A percentile compares a stretch with the other conserved stretches of the same genome.
Conservation (phyloP, 139 green algal species). For the Nannochloris sp. region DNA sequence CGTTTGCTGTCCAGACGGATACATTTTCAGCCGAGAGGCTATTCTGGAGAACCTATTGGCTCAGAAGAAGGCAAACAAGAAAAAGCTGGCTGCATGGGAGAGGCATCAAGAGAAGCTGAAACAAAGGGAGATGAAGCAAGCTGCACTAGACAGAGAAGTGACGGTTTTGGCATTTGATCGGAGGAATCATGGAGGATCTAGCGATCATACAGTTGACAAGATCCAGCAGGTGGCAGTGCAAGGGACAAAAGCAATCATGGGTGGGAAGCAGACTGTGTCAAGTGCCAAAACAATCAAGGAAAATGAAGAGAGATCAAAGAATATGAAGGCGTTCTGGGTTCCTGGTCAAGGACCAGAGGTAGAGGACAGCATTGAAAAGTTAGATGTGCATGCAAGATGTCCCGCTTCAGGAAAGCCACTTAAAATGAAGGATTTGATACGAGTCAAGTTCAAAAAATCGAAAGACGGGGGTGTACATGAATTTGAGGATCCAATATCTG, state of each 20-base stretch:
- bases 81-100: slow-evolving; percentile 66
- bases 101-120: slow-evolving; percentile 21
- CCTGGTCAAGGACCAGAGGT: slow-evolving; percentile 43
- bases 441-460: slow-evolving; percentile 47
- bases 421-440: slow-evolving; percentile 56
- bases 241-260: slow-evolving; percentile 38
- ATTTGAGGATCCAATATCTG: slow-evolving; percentile 82
- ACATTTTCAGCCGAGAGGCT: slow-evolving; percentile 73
- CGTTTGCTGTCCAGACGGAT: slow-evolving; percentile 66
- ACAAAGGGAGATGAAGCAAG: slow-evolving; percentile 49
- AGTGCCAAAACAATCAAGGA: slow-evolving; percentile 48
- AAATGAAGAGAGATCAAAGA: slow-evolving; percentile 60
- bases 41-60: slow-evolving; percentile 77
- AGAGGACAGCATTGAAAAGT: slow-evolving; percentile 49
- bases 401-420: slow-evolving; percentile 74
- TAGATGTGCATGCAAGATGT: slow-evolving; percentile 61
- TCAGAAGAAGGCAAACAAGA: slow-evolving; percentile 83
- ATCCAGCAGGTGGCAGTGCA: slow-evolving; percentile 29
- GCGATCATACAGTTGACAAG: slow-evolving; percentile 21
- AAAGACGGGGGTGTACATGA: slow-evolving; percentile 33
- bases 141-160: slow-evolving; percentile 47
- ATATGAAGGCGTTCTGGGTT: slow-evolving; percentile 74
- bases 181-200: slow-evolving; percentile 72
- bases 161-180: slow-evolving; percentile 77
- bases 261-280: slow-evolving; percentile 32